Conservation (phyloP, 805 yeast genomes). For the Clavispora vitiphila region DNA sequence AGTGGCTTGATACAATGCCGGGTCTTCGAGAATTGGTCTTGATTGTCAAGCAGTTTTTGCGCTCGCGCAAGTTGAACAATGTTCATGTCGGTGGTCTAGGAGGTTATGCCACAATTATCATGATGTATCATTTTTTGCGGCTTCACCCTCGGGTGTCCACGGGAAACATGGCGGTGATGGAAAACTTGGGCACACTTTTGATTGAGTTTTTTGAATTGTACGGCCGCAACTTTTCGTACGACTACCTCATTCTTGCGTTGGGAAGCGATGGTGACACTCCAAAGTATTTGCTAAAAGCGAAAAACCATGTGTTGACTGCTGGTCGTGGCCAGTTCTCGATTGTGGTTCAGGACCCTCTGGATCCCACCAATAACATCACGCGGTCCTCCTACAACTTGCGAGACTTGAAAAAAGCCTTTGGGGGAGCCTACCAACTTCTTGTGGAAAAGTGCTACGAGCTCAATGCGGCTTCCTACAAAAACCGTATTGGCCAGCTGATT, state of each 20-base stretch:
- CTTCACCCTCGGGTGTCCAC: conserved; percentile 76
- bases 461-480: conserved; percentile 58
- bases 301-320: conserved; percentile 47
- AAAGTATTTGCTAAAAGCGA: conserved; percentile 58
- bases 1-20: conserved; percentile 69
- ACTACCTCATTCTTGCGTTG: conserved; percentile 66
- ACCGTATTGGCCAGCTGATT: conserved; percentile 65
- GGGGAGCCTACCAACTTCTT: conserved; percentile 79
- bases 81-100: conserved; percentile 95
- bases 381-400: conserved; percentile 78
- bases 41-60: conserved; percentile 77
- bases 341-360: conserved; percentile 87
- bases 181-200: conserved; percentile 78
- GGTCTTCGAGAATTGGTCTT: conserved; percentile 80
- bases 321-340: conserved; percentile 54
- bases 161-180: conserved; percentile 57
- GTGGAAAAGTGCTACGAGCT: conserved; percentile 72
- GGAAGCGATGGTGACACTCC: conserved; percentile 46
- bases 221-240: conserved; percentile 86
- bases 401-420: conserved; percentile 78
- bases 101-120: conserved; percentile 87
- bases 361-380: conserved; percentile 74
- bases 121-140: conserved; percentile 71
- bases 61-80: conserved; percentile 71
- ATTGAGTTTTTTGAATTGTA: conserved; percentile 91